These are phyloP conservation scores for Peniophora sp. DNA, from an alignment of 1,284 basidiomycete genomes.

Conservation along the genomic window DNA sequence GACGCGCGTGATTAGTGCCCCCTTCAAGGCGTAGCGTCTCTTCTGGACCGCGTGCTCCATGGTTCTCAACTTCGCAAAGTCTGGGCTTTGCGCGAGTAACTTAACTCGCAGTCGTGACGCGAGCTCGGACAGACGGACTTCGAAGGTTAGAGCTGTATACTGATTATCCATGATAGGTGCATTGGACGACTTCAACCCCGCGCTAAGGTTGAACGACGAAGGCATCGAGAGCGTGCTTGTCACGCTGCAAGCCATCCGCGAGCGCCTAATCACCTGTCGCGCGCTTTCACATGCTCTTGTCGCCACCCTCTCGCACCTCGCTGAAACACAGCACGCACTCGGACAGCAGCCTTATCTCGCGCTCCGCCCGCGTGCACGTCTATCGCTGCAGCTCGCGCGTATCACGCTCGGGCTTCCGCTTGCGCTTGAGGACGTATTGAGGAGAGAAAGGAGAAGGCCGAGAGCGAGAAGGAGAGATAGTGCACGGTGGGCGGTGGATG, in stretches of 20 bases:
- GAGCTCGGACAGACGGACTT: not conserved
- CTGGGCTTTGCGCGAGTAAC: too few species aligned
- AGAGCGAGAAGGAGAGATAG: conserved; percentile 11
- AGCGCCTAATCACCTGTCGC: conserved; percentile 67
- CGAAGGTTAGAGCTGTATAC: not conserved
- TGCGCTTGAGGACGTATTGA: conserved; percentile 65
- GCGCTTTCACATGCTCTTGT: conserved; percentile 71
- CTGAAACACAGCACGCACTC: conserved; percentile 75
- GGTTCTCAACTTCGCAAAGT: too few species aligned
- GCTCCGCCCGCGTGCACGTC: conserved; percentile 65
- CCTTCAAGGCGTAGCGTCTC: too few species aligned
- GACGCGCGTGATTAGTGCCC: too few species aligned
- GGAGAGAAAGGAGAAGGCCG: conserved; percentile 18
- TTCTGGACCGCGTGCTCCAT: too few species aligned
- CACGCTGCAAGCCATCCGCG: conserved; percentile 55
- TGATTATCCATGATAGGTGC: conserved; percentile 38
- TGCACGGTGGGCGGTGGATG: conserved; percentile 7
- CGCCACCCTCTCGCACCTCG: conserved; percentile 61
- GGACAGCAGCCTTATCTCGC: conserved; percentile 74
- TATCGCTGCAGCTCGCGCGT: conserved; percentile 74
- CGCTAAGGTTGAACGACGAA: conserved; percentile 63
- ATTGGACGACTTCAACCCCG: conserved; percentile 66
- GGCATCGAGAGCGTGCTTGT: conserved; percentile 59
- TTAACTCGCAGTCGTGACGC: too few species aligned
- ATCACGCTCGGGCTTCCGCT: conserved; percentile 75